Evolutionary conservation across 75 land plant genomes (phyloP).

Genomic region (Selaginella tamariscina): DNA sequence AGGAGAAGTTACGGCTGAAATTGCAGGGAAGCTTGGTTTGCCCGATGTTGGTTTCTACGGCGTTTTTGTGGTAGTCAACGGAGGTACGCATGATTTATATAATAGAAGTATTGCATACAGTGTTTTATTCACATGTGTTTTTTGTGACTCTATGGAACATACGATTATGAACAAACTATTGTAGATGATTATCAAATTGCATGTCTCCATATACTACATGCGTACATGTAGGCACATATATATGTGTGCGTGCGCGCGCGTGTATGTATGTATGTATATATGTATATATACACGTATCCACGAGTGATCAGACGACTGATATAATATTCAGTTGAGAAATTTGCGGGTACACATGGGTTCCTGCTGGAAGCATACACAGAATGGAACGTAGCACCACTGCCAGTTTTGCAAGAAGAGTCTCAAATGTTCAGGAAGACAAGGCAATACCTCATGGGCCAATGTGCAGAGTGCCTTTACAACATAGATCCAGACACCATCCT

Average conservation of each 20-base stretch:
- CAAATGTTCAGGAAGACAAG: conserved; percentile 13
- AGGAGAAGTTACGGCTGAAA: conserved; percentile 18
- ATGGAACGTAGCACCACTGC: conserved; percentile 15
- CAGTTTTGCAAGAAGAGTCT: conserved; percentile 13
- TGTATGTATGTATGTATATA: too few species aligned
- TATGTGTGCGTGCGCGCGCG: too few species aligned
- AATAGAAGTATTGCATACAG: neutral
- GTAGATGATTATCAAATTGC: neutral
- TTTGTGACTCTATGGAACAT: neutral
- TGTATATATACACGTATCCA: too few species aligned
- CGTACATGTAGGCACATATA: neutral
- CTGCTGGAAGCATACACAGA: conserved; percentile 14
- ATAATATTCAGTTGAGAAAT: neutral
- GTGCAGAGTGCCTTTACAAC: conserved; percentile 5
- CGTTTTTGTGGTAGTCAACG: conserved; percentile 20
- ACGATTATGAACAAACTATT: neutral
- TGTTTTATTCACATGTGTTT: neutral
- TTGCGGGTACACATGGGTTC: neutral
- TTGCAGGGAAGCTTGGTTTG: conserved; percentile 19
- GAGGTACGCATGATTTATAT: conserved; percentile 13
- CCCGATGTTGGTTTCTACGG: conserved; percentile 26
- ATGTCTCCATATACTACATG: neutral
- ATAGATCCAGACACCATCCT: neutral
- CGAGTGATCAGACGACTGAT: too few species aligned
- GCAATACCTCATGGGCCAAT: conserved; percentile 15